phyloP scores from a whole-genome alignment of 176 grass and related monocot species.

The Puya raimondii region DNA sequence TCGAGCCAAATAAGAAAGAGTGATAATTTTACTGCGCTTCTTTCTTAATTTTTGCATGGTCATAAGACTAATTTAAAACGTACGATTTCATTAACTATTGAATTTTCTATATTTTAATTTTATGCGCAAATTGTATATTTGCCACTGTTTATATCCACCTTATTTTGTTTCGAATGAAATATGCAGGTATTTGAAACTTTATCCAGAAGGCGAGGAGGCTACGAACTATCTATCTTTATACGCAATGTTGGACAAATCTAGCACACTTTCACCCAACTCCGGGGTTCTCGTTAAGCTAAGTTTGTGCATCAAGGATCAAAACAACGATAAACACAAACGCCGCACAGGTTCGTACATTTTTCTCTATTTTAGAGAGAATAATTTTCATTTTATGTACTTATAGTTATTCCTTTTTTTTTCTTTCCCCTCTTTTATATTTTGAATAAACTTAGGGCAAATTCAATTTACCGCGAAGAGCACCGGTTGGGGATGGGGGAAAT shows the following conservation, averaged over 20 bases:
- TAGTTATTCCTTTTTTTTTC: neutral
- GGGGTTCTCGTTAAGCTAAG: neutral
- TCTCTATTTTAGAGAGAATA: neutral
- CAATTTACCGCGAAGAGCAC: neutral
- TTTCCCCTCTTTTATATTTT: too few species aligned
- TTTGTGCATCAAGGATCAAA: neutral
- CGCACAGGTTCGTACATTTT: neutral
- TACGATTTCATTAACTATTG: neutral
- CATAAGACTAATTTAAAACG: too few species aligned
- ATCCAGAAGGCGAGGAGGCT: neutral
- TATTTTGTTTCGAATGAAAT: neutral
- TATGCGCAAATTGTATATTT: neutral
- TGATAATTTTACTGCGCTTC: too few species aligned
- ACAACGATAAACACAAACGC: neutral
- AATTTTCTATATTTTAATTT: neutral
- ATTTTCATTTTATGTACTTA: neutral
- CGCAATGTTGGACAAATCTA: neutral
- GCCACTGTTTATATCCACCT: neutral
- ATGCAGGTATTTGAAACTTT: neutral
- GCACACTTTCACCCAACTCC: neutral
- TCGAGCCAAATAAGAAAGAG: too few species aligned
- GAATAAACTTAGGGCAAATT: neutral
- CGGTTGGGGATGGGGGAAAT: neutral
- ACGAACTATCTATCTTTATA: neutral
- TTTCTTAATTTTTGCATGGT: too few species aligned